These are phyloP conservation scores for Stipa capillata DNA, from an alignment of 176 grass and related monocot species.

Conservation along the genomic window DNA sequence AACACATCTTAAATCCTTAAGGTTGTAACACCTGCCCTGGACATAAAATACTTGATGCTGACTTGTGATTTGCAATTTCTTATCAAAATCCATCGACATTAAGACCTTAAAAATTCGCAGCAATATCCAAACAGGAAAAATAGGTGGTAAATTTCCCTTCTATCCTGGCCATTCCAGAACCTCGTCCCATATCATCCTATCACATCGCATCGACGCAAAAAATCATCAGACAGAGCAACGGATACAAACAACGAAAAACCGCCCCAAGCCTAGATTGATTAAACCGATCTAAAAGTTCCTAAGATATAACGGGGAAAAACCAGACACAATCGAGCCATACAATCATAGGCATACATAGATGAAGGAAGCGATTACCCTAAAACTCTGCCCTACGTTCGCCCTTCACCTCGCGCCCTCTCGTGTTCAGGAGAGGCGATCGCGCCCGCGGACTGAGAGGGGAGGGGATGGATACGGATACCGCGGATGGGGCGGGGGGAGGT, in stretches of 20 bases:
- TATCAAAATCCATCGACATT: not conserved
- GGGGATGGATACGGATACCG: not conserved
- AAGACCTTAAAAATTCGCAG: not conserved
- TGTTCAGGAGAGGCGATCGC: not conserved
- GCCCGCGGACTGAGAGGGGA: not conserved
- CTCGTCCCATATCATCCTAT: not conserved
- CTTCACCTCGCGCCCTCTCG: not conserved
- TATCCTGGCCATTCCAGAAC: not conserved
- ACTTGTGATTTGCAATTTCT: not conserved
- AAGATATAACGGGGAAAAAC: not conserved
- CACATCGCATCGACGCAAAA: not conserved
- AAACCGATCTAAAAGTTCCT: not conserved
- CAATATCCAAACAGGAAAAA: not conserved
- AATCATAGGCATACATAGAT: not conserved
- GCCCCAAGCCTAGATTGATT: not conserved
- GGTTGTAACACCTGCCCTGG: not conserved
- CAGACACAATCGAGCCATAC: no score
- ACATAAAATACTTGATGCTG: not conserved
- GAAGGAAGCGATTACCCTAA: not conserved
- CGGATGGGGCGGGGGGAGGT: not conserved
- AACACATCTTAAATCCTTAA: not conserved
- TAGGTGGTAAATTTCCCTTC: no score
- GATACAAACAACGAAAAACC: not conserved
- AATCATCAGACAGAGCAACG: not conserved
- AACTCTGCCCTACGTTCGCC: not conserved